Evolutionary conservation across 371 early-diverging fungal species (phyloP).

Genomic region (Rhizopus arrhizus): DNA sequence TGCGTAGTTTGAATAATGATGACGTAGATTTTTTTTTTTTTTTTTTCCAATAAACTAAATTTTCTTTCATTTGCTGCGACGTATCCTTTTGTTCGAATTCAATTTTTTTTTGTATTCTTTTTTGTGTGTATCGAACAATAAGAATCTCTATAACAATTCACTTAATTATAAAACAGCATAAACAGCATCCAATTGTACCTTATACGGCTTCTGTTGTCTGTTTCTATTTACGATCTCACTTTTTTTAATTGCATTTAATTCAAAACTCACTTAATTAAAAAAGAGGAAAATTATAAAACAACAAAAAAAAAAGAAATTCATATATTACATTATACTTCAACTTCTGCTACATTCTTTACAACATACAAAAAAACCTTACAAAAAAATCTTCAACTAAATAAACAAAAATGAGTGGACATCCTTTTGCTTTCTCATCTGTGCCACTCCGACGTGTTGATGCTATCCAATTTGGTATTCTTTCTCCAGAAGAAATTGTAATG

Average conservation of each 20-base stretch:
- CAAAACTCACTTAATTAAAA: neutral
- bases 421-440: slow-evolving; percentile 83
- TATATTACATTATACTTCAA: no score
- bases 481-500: slow-evolving; percentile 94
- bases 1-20: neutral
- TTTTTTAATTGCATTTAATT: no score
- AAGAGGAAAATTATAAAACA: slow-evolving; percentile 2
- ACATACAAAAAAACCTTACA: slow-evolving; percentile 6
- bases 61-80: slow-evolving; percentile 13
- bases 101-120: slow-evolving; percentile 10
- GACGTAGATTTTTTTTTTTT: neutral
- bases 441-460: slow-evolving; percentile 87
- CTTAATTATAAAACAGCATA: neutral
- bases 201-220: neutral
- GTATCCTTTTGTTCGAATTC: slow-evolving; percentile 20
- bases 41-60: neutral
- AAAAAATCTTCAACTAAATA: slow-evolving; percentile 4
- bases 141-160: slow-evolving; percentile 7
- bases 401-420: slow-evolving; percentile 56
- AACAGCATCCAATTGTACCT: neutral
- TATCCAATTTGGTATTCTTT: slow-evolving; percentile 96
- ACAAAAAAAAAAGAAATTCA: neutral
- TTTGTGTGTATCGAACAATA: slow-evolving; percentile 21
- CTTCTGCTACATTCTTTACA: neutral
- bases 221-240: slow-evolving; percentile 1